phyloP scores from a whole-genome alignment of 306 rosid genomes.

The Elaeagnus macrophylla region DNA sequence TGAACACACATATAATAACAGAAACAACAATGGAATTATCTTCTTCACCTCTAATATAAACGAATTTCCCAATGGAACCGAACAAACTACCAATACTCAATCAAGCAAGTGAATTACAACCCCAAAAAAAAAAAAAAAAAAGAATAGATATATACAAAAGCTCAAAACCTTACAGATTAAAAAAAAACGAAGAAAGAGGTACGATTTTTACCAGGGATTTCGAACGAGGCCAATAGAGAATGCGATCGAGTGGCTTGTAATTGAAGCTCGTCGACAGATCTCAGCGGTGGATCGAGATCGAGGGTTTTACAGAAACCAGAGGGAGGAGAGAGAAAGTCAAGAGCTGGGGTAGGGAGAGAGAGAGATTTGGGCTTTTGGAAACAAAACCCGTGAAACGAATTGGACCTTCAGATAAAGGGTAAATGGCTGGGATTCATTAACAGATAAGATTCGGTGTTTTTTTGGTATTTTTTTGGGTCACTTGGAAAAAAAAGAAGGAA shows the following conservation, averaged over 20 bases:
- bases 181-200: neutral
- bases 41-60: no score
- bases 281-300: constrained; percentile 45
- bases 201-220: constrained; percentile 19
- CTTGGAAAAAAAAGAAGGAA: constrained; percentile 28
- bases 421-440: constrained; percentile 8
- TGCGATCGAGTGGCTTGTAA: constrained; percentile 2
- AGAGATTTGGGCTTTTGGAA: constrained; percentile 74
- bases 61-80: no score
- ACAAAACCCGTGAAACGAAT: constrained; percentile 65
- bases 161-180: neutral
- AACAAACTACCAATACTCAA: no score
- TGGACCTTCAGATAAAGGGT: constrained; percentile 49
- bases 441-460: no score
- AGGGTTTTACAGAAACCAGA: constrained; percentile 48
- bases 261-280: constrained; percentile 32
- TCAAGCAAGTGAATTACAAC: neutral
- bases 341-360: constrained; percentile 12
- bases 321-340: constrained; percentile 20
- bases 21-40: no score
- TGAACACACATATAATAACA: neutral
- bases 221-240: neutral
- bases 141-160: neutral
- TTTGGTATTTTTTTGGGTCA: constrained; percentile 1
- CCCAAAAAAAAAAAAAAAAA: no score